Conservation (phyloP, 495 filamentous ascomycete genomes). For the Podospora didyma region DNA sequence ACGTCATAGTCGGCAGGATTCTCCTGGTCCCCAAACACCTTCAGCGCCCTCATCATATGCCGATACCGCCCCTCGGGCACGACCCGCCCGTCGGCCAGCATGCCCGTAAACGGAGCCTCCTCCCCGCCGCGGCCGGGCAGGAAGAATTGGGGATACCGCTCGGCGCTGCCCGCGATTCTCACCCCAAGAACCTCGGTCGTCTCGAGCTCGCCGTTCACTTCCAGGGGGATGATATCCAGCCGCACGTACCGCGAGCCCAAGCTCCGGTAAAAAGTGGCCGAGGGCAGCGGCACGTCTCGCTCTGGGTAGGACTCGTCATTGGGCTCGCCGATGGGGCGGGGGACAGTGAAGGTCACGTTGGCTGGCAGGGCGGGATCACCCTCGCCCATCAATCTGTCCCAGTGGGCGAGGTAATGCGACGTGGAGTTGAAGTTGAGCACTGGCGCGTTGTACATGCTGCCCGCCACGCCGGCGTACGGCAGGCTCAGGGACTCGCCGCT, state of each 20-base stretch:
- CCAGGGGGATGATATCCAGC: constrained; percentile 28
- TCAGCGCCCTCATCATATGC: constrained; percentile 30
- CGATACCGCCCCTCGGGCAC: constrained; percentile 37
- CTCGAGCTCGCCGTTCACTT: constrained; percentile 21
- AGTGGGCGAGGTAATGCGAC: no score
- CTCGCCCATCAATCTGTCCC: no score
- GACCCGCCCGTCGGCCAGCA: constrained; percentile 28
- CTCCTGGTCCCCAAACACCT: constrained; percentile 28
- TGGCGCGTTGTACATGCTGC: constrained; percentile 23
- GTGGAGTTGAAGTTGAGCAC: no score
- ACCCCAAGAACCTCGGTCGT: constrained; percentile 25
- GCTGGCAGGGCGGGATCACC: no score
- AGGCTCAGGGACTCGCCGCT: constrained; percentile 37
- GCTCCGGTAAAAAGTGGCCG: no score
- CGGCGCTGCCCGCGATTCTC: constrained; percentile 23
- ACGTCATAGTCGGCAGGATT: constrained; percentile 15
- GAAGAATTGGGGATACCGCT: constrained; percentile 29
- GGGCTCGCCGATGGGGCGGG: no score
- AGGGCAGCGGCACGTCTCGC: no score
- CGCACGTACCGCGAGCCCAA: no score
- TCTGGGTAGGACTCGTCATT: no score
- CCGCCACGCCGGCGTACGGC: constrained; percentile 41
- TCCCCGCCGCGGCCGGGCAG: constrained; percentile 26
- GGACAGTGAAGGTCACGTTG: no score
- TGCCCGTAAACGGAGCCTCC: constrained; percentile 26